These are phyloP conservation scores for Diutina ranongensis DNA, from an alignment of 1,139 yeast species.

Conservation along the genomic window DNA sequence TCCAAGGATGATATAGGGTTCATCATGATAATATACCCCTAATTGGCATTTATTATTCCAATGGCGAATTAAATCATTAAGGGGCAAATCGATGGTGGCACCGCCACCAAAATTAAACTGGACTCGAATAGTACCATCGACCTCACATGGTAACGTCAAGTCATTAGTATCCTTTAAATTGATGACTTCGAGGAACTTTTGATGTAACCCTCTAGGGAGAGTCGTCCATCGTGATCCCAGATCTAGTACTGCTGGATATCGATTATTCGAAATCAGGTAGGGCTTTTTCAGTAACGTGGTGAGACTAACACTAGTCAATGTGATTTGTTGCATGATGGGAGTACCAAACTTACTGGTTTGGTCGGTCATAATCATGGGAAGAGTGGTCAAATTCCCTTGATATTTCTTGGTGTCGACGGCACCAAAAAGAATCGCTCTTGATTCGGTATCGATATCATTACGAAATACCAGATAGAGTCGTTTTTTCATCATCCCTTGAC, in stretches of 20 bases:
- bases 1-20: constrained; percentile 30
- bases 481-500: not conserved
- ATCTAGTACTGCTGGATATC: not conserved
- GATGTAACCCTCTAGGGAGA: not conserved
- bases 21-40: not conserved
- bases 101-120: constrained; percentile 3
- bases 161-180: not conserved
- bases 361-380: constrained; percentile 5
- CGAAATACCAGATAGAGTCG: constrained; percentile 2
- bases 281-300: constrained; percentile 1
- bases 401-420: constrained; percentile 4
- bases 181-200: not conserved
- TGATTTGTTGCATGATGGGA: not conserved
- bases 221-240: not conserved
- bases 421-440: not conserved
- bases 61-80: not conserved
- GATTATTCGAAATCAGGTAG: not conserved
- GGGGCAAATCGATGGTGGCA: constrained; percentile 1
- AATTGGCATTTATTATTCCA: constrained; percentile 2
- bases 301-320: not conserved
- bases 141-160: not conserved
- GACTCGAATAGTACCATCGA: constrained; percentile 1
- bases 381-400: constrained; percentile 1
- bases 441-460: not conserved
- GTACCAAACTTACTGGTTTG: not conserved